Conservation (phyloP, 441 rosid genomes). For the Erysimum pusillum region DNA sequence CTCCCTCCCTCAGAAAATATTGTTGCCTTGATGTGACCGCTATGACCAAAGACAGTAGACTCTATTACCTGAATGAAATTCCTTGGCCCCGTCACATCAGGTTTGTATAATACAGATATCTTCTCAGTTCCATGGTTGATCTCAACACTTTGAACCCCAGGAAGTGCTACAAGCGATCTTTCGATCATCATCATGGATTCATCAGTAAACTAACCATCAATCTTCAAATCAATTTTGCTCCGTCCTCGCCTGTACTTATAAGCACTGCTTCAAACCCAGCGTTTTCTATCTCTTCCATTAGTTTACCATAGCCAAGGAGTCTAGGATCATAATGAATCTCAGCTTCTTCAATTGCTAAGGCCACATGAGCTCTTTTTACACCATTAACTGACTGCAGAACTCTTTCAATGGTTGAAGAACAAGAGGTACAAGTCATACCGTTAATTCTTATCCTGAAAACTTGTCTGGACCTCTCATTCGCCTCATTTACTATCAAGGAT, state of each 20-base stretch:
- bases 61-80: slow-evolving; percentile 74
- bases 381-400: slow-evolving; percentile 70
- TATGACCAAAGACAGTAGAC: slow-evolving; percentile 68
- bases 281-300: slow-evolving; percentile 63
- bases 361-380: slow-evolving; percentile 79
- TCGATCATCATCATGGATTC: slow-evolving; percentile 59
- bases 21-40: slow-evolving; percentile 59
- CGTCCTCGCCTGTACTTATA: slow-evolving; percentile 73
- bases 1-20: slow-evolving; percentile 67
- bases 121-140: slow-evolving; percentile 50
- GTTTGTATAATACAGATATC: slow-evolving; percentile 69
- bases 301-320: slow-evolving; percentile 47
- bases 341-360: slow-evolving; percentile 93
- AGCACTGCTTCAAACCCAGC: slow-evolving; percentile 81
- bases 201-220: slow-evolving; percentile 66
- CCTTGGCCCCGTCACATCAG: slow-evolving; percentile 86
- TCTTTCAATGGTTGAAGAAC: slow-evolving; percentile 78
- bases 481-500: slow-evolving; percentile 62
- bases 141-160: slow-evolving; percentile 70
- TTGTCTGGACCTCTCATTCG: slow-evolving; percentile 61
- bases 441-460: slow-evolving; percentile 74
- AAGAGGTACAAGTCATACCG: slow-evolving; percentile 91
- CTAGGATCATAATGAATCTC: slow-evolving; percentile 74
- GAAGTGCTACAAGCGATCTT: slow-evolving; percentile 80
- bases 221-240: slow-evolving; percentile 75